Percentiles rank a stretch among this genome's conserved stretches.
Evolutionary conservation across 2,329 filamentous ascomycete genomes (phyloP).

Genomic region (Helotiales sp.): DNA sequence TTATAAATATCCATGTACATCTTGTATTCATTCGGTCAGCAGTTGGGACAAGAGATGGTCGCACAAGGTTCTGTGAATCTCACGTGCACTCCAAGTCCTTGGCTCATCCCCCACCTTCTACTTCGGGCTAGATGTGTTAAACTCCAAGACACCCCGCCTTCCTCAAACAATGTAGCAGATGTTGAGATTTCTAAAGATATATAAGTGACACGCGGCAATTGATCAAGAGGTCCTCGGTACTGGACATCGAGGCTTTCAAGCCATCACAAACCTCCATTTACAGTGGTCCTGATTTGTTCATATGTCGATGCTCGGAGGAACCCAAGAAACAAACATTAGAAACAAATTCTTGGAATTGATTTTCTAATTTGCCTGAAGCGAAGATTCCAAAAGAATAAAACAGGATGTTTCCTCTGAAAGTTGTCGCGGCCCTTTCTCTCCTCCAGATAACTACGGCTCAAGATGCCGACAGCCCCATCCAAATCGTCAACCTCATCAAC

Average conservation of each 20-base stretch:
- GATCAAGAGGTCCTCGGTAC: neutral
- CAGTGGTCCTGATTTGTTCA: neutral
- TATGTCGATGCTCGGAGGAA: neutral
- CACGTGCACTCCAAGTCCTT: neutral
- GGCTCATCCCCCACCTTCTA: conserved; percentile 4
- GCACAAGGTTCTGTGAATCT: neutral
- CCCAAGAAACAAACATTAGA: neutral
- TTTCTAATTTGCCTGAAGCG: neutral
- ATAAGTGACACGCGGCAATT: neutral
- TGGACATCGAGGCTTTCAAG: neutral
- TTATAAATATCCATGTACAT: no score
- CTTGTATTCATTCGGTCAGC: no score
- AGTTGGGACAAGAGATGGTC: neutral
- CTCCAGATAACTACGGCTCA: neutral
- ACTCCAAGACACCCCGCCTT: conserved; percentile 1
- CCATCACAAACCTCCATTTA: neutral
- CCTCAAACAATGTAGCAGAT: neutral
- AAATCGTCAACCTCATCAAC: conserved; percentile 5
- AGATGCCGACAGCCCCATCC: neutral
- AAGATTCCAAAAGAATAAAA: neutral
- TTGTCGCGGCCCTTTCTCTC: neutral
- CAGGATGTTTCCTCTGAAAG: neutral
- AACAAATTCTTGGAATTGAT: neutral
- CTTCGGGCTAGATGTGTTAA: neutral
- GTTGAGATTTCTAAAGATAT: neutral